Base-by-base conservation (phyloP, 768 basidiomycete genomes). In the Boletus eberwhitei region DNA sequence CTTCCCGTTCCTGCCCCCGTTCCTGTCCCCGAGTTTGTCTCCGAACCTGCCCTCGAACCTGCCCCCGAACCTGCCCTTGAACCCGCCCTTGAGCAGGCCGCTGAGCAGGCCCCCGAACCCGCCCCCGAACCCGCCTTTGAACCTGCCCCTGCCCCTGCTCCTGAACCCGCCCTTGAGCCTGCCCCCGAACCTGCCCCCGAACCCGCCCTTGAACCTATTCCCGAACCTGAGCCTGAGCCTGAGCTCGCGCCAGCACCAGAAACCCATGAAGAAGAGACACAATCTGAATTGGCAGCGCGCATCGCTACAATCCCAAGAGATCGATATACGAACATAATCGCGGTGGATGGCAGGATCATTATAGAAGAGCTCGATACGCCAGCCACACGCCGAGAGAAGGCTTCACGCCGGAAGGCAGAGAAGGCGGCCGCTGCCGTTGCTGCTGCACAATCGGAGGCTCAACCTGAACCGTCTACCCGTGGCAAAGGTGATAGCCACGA, bases 331-430 rank as follows among this genome's bases (percentile, higher is more conserved):
- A 70, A 66, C 22, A 60, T 71, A 6, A 59, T 67, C 40, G 55
- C 66, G 8, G 71, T 77, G n/a, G 72, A 73, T 41, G 79, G 80
- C n/a, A 76, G 71, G 53, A 75, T 85, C 44, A 79, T 88, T 51
- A 80, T 90, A 52, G 87, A 90, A 63, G 81, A 83, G 55, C 74
- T 90, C 22, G 88, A 89, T 62, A 85, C 88, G 6, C 88, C 88
- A 35, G 79, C 79, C 4, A 85, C 80, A 38, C 81, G 88, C 5
- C 76, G 80, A 47, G 77, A 82, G 68, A 87, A 85, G 69, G 75
- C 74, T 19, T 67, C 72, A 54, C 75, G 77, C 8, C 74, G 70
- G 48, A 83, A 79, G 63, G 76, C 63, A n/a, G 69, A 73, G 52
- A 69, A 70, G 38, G 74, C 53, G 45, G 68, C 61, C 35, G 67